Evolutionary conservation across 176 grass and related monocot genomes (phyloP), one percentile per base, ranked within the genome.

Genomic region (Saccharum officinarum): DNA sequence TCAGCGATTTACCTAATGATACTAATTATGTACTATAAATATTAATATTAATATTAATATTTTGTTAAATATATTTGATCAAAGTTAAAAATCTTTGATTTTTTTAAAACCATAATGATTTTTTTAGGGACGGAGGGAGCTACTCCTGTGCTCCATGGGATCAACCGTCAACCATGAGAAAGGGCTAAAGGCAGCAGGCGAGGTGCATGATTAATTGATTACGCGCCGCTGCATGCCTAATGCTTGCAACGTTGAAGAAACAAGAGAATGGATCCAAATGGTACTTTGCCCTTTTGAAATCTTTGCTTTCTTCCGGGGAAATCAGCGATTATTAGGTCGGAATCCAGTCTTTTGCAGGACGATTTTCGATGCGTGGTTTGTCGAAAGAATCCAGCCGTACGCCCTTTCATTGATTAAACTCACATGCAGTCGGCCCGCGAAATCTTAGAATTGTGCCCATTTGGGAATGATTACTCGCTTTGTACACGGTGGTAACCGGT

Each of bases 331-430:
- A 20, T 7, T 16, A 5, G 41, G 4, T 69, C 62, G 15, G 26
- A 20, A 2, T 38, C 15, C 38, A 0, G 37, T 50, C 50, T 52
- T 71, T 54, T 63, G 80, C 71, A 8, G 5, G 69, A 36, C 38
- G 71, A 70, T 82, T 74, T 40, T 50, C n/a, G 11, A 8, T 71
- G 72, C 64, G 22, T 80, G 55, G 75, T 23, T 55, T 78, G 66
- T n/a, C 8, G 20, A 45, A 71, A 86, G 88, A 55, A 82, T 82
- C 83, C 25, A 44, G 52, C 54, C 71, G 78, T 86, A 86, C 88
- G 25, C 33, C 65, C 34, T 72, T 71, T 33, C 41, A 63, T 82
- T 82, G 65, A 90, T 82, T 78, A 71, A 78, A 72, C 79, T 67
- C 83, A 82, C 88, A 82, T 78, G 83, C 18, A 82, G 3, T 65